Percentiles rank a stretch among this genome's conserved stretches.
Evolutionary conservation across 1,139 yeast genomes (phyloP).

Genomic region (Nadsonia starkeyi-henricii): DNA sequence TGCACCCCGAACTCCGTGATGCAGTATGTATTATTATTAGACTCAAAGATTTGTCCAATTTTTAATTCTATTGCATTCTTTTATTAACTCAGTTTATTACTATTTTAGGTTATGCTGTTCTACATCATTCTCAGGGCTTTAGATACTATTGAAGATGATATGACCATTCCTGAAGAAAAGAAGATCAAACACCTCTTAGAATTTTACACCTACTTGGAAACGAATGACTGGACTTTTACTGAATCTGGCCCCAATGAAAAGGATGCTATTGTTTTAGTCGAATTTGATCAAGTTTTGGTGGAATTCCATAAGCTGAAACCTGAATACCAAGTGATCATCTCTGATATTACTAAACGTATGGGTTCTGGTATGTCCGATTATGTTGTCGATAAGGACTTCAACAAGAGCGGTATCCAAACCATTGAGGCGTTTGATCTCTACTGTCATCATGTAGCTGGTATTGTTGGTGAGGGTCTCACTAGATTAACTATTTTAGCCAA

Average conservation of each 20-base stretch:
- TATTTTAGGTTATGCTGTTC: conserved; percentile 41
- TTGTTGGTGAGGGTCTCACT: conserved; percentile 93
- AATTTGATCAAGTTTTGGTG: conserved; percentile 51
- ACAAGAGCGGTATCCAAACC: conserved; percentile 64
- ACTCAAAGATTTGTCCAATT: too few relatives aligned
- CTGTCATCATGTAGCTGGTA: conserved; percentile 95
- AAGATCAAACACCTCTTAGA: conserved; percentile 64
- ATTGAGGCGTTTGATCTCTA: conserved; percentile 73
- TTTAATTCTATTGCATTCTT: too few relatives aligned
- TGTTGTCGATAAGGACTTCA: conserved; percentile 60
- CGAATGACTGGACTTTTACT: conserved; percentile 67
- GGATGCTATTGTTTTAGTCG: conserved; percentile 66
- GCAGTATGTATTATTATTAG: conserved; percentile 25
- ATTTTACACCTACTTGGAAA: conserved; percentile 33
- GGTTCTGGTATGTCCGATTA: conserved; percentile 98
- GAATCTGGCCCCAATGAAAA: conserved; percentile 62
- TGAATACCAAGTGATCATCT: conserved; percentile 64
- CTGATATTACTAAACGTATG: conserved; percentile 69
- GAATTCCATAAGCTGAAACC: conserved; percentile 66
- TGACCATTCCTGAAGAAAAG: conserved; percentile 57
- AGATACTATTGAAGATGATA: conserved; percentile 95
- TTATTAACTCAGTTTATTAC: background rate
- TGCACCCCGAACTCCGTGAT: conserved; percentile 78
- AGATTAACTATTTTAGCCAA: conserved; percentile 39
- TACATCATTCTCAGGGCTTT: conserved; percentile 78